Base-by-base conservation (phyloP, 73 alveolate species). In the Tetrahymena borealis region DNA sequence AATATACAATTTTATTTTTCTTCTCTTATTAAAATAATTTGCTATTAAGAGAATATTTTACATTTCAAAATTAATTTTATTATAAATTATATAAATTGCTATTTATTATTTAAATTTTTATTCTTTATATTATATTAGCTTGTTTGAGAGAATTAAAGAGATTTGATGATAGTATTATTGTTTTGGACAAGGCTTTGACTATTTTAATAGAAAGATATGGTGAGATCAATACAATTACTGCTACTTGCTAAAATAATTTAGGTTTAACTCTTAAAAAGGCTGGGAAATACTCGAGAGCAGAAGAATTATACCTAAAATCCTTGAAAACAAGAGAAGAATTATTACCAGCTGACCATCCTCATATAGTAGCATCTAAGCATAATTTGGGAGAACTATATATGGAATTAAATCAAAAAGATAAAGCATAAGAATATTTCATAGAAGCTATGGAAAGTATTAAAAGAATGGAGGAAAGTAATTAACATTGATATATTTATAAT, bases 371-470 rank as follows among this genome's bases (percentile, higher is more conserved):
- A 36, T 38, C 78, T 15, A 95, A 95, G 91, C 97, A 95, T 78
- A 95, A 94, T 60, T 32, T 95, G 15, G 97, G 95, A 33, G 96
- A 95, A 90, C 78, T 95, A 18, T 95, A 95, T 91, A 39, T 91
- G 0, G 77, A 32, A 33, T 90, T 94, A 96, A 94, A 31, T 28
- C 90, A 94, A 39, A 94, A 94, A 32, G 97, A 95, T 18, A 38
- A 95, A 39, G 97, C 97, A 37, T 24, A 42, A 36, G 95, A 95
- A 24, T 94, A 43, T 78, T 41, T 94, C 16, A 78, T 94, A 37
- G 94, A 91, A 42, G 94, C 94, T 2, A 39, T 95, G 42, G 94
- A 93, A 35, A 60, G 85, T n/a, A 60, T 60, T 1, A 60, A 60
- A 20, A 60, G 85, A 60, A 60, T 60, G 85, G 85, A 60, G 28